Evolutionary conservation across 306 rosid species (phyloP).

Genomic region (Pterocarpus macrocarpus): DNA sequence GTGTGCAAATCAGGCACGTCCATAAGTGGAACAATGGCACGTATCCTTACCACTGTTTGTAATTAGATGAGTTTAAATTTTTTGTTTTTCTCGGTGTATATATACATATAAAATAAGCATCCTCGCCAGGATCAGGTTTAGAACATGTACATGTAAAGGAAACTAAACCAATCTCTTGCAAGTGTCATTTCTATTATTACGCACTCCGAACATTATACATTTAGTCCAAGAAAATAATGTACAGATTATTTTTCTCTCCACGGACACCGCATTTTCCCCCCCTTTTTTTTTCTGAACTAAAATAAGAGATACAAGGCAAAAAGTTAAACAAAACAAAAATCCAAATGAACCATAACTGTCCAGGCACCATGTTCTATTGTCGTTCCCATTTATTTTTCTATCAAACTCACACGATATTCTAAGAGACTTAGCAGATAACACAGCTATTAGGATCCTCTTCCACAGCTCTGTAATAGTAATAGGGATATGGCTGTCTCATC

Average conservation of each 20-base stretch:
- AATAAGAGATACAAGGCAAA: not conserved
- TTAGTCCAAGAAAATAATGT: slow-evolving; percentile 13
- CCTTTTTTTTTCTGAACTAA: not conserved
- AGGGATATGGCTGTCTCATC: slow-evolving; percentile 24
- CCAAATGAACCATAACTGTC: not conserved
- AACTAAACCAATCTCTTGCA: no score
- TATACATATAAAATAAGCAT: no score
- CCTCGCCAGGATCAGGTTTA: no score
- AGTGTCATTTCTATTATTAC: not conserved
- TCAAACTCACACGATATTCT: no score
- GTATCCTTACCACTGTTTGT: no score
- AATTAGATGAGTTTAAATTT: no score
- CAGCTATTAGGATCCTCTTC: slow-evolving; percentile 79
- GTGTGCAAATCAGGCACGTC: no score
- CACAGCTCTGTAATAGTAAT: slow-evolving; percentile 42
- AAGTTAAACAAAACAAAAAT: not conserved
- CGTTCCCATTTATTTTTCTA: not conserved
- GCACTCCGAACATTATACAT: not conserved
- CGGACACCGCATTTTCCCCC: not conserved
- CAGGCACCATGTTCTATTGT: not conserved
- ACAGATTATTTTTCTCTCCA: slow-evolving; percentile 29
- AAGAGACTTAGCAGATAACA: slow-evolving; percentile 61
- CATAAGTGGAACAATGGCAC: no score
- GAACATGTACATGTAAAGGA: no score
- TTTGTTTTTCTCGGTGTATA: no score